These are phyloP conservation scores for Neurospora sp. DNA, from an alignment of 495 filamentous ascomycete genomes.

Conservation along the genomic window DNA sequence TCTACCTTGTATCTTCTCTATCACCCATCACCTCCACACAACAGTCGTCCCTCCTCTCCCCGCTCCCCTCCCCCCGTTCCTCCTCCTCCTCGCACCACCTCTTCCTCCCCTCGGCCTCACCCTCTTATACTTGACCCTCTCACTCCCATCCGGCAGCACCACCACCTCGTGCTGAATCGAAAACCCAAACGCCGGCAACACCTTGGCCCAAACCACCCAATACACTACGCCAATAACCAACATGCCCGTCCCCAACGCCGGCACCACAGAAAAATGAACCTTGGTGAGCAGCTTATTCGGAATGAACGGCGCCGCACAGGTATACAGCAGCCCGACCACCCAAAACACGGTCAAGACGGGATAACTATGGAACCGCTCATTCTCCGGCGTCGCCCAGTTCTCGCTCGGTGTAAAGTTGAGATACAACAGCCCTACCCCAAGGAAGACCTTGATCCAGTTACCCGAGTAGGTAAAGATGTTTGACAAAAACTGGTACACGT, in stretches of 20 bases:
- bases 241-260: conserved; percentile 35
- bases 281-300: conserved; percentile 22
- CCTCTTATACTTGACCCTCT: conserved; percentile 29
- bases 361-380: conserved; percentile 21
- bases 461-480: conserved; percentile 27
- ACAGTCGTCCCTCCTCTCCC: conserved; percentile 12
- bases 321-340: conserved; percentile 32
- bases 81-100: not conserved
- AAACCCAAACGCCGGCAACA: conserved; percentile 32
- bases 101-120: conserved; percentile 14
- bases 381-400: conserved; percentile 17
- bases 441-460: conserved; percentile 41
- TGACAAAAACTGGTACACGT: conserved; percentile 18
- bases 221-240: conserved; percentile 31
- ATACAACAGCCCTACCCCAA: conserved; percentile 37
- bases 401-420: conserved; percentile 31
- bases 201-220: conserved; percentile 36
- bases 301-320: conserved; percentile 34
- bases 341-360: conserved; percentile 35
- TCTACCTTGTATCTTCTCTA: not conserved
- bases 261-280: conserved; percentile 34
- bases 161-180: conserved; percentile 31
- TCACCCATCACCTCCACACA: conserved; percentile 11
- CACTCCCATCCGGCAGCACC: conserved; percentile 30
- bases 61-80: not conserved